Percentiles rank a stretch among this genome's conserved stretches.
Evolutionary conservation across 805 yeast species (phyloP).

Genomic region (Candida corydali): DNA sequence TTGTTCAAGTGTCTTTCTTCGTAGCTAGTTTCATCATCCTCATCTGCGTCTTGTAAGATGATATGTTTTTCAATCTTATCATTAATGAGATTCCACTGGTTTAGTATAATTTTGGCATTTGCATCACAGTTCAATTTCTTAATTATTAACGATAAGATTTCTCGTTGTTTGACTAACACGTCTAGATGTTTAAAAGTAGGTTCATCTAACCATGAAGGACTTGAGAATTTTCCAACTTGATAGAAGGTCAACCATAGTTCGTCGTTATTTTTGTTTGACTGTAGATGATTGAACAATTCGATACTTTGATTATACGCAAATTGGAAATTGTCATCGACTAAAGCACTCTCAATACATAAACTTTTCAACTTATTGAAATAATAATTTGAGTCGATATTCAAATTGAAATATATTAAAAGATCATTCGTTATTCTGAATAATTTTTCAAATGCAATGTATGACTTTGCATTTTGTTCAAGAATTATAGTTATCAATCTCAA

Average conservation of each 20-base stretch:
- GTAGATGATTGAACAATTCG: slow-evolving; percentile 27
- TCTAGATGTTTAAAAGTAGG: slow-evolving; percentile 20
- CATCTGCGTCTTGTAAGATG: slow-evolving; percentile 6
- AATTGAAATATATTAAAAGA: slow-evolving; percentile 37
- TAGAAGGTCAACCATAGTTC: slow-evolving; percentile 67
- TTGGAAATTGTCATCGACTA: slow-evolving; percentile 53
- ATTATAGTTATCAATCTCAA: slow-evolving; percentile 36
- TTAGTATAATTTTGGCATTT: slow-evolving; percentile 51
- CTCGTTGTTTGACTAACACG: slow-evolving; percentile 46
- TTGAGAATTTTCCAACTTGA: slow-evolving; percentile 59
- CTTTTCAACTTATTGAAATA: slow-evolving; percentile 32
- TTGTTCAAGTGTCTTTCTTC: neutral
- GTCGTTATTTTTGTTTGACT: slow-evolving; percentile 10
- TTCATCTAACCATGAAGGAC: slow-evolving; percentile 24
- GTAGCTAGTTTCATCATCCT: slow-evolving; percentile 4
- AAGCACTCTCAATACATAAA: slow-evolving; percentile 63
- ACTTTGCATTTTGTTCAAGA: slow-evolving; percentile 50
- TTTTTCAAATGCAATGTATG: slow-evolving; percentile 43
- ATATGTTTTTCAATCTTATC: slow-evolving; percentile 21
- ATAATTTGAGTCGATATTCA: slow-evolving; percentile 12
- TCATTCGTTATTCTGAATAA: slow-evolving; percentile 39
- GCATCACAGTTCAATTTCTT: slow-evolving; percentile 43
- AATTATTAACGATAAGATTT: slow-evolving; percentile 50
- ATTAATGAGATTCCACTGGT: slow-evolving; percentile 60
- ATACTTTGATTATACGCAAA: slow-evolving; percentile 47